Evolutionary conservation across 73 alveolate species (phyloP).

Genomic region (Blepharisma stoltei): DNA sequence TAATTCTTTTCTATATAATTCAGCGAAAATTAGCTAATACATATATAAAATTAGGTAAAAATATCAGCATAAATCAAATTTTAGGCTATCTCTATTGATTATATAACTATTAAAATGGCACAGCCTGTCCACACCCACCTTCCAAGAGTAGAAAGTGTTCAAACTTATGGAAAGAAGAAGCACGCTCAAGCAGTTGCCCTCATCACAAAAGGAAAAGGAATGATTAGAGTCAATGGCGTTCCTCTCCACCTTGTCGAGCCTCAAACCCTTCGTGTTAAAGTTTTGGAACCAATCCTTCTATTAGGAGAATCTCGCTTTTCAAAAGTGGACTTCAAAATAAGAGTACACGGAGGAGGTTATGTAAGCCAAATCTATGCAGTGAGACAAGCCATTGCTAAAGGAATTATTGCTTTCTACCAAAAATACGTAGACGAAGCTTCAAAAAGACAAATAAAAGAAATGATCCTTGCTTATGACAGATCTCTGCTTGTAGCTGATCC

Average conservation of each 20-base stretch:
- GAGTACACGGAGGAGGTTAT: conserved; percentile 89
- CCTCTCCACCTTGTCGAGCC: conserved; percentile 87
- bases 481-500: conserved; percentile 82
- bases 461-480: conserved; percentile 78
- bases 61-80: too few species aligned
- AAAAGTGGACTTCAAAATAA: conserved; percentile 70
- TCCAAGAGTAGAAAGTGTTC: conserved; percentile 55
- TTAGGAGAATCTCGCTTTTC: conserved; percentile 78
- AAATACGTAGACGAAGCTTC: conserved; percentile 81
- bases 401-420: conserved; percentile 76
- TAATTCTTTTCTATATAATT: too few species aligned
- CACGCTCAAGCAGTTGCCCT: conserved; percentile 86
- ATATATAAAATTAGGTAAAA: too few species aligned
- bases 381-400: conserved; percentile 90
- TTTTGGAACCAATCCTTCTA: conserved; percentile 78
- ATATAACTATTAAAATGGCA: not conserved
- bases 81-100: too few species aligned
- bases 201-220: conserved; percentile 74
- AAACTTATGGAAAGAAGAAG: conserved; percentile 87
- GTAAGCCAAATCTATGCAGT: conserved; percentile 80
- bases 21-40: too few species aligned
- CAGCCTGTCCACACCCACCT: conserved; percentile 18
- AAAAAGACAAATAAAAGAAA: conserved; percentile 75
- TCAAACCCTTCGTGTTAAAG: conserved; percentile 68
- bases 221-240: conserved; percentile 76